Conservation (phyloP, 1,284 basidiomycete species). For the Peniophora sp. region DNA sequence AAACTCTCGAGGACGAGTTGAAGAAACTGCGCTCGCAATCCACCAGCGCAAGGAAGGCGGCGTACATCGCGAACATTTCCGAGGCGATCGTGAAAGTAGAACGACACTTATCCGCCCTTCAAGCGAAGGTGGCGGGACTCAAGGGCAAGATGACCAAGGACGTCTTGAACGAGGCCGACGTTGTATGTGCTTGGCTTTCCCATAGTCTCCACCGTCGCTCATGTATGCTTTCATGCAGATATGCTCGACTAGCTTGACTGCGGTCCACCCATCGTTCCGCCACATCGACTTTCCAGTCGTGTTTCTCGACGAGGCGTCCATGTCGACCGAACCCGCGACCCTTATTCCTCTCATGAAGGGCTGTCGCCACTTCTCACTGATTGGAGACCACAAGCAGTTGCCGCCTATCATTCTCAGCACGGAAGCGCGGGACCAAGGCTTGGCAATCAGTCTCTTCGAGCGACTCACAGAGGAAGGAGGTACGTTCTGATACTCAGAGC, state of each 20-base stretch:
- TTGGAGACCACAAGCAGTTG: conserved; percentile 96
- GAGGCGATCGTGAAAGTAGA: conserved; percentile 26
- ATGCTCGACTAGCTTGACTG: conserved; percentile 78
- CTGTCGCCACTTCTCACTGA: conserved; percentile 78
- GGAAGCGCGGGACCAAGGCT: conserved; percentile 62
- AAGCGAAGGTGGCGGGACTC: conserved; percentile 36
- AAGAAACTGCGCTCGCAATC: conserved; percentile 5
- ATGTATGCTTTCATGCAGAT: conserved; percentile 36
- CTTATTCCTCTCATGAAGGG: conserved; percentile 87
- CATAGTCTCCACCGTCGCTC: conserved; percentile 3
- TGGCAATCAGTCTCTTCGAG: conserved; percentile 84
- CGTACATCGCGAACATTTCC: conserved; percentile 30
- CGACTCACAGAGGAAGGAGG: conserved; percentile 74
- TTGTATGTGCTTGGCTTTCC: conserved; percentile 40
- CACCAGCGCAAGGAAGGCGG: neutral
- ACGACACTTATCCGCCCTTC: conserved; percentile 25
- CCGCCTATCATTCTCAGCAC: conserved; percentile 80
- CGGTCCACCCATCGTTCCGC: conserved; percentile 50
- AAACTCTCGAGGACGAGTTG: conserved; percentile 19
- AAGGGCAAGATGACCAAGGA: conserved; percentile 52
- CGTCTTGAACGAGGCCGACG: conserved; percentile 61
- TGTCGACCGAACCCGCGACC: conserved; percentile 90
- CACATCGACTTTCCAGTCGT: conserved; percentile 88
- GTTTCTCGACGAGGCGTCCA: conserved; percentile 91
- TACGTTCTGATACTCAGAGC: conserved; percentile 26